Base-by-base conservation (phyloP, 345 rosid genomes). In the Arabis hirsuta region DNA sequence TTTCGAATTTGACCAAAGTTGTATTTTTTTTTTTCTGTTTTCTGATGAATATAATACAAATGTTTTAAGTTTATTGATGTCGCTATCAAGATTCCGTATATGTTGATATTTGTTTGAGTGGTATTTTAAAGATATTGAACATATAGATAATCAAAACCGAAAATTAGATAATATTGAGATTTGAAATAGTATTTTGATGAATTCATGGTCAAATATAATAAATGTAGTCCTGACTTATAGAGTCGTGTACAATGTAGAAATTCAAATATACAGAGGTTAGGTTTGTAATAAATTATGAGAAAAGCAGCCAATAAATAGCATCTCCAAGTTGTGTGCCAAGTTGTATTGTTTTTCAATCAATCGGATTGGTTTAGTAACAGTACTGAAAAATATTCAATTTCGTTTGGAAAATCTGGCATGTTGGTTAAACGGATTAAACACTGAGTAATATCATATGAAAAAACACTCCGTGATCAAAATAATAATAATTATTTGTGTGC, bases 271-370 rank as follows among this genome's bases (percentile, higher is more conserved):
- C 41, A 44, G 12, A 55, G 24, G 76, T 73, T 38, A 54, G 65
- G 51, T 46, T 44, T 62, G 63, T 44, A 38, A 64, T 55, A 26
- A 64, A 55, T 64, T 10, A 36, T 46, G 3, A 19, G 36, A 31
- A 12, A 69, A 61, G 3, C 19, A 24, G 50, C 9, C 59, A 27
- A 5, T 50, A 8, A 0, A 20, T 27, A 39, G 53, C 69, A 62
- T 62, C 20, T 32, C 39, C 76, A 62, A 65, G 46, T 64, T 64
- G 56, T 64, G 56, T 65, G 31, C 6, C 45, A 65, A n/a, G 76
- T 53, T 43, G 69, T 34, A 42, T 53, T 20, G n/a, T 41, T 59
- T 50, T 13, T 57, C 20, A 60, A 39, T 20, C 22, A 10, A 20
- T 51, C n/a, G 51, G 47, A 44, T 47, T 47, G 1, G 0, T 13